A percentile compares a stretch with the other conserved stretches of the same genome.
phyloP scores from a whole-genome alignment of 768 basidiomycete species.

The Leccinellum rugosiceps region DNA sequence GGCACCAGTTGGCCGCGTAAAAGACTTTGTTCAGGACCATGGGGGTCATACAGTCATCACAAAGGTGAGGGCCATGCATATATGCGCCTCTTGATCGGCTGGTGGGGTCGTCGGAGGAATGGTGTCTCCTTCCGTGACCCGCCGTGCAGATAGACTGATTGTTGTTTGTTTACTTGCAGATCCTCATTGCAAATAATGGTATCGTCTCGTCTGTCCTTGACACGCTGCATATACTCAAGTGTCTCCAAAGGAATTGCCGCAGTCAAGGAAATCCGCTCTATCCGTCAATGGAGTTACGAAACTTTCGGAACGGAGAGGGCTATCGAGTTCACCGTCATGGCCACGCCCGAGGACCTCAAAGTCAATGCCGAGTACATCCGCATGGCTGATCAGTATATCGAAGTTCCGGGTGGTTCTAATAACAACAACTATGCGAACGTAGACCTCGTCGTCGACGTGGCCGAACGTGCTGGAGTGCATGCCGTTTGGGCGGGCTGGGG shows the following conservation, averaged over 20 bases:
- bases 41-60: slow-evolving; percentile 99
- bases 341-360: slow-evolving; percentile 96
- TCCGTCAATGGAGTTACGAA: slow-evolving; percentile 99
- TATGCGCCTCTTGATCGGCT: slow-evolving; percentile 10
- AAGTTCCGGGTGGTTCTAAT: slow-evolving; percentile 96
- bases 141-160: slow-evolving; percentile 6
- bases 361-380: slow-evolving; percentile 99
- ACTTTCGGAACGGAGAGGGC: slow-evolving; percentile 95
- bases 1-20: slow-evolving; percentile 72
- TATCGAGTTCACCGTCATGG: slow-evolving; percentile 99
- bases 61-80: slow-evolving; percentile 58
- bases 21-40: slow-evolving; percentile 86
- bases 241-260: slow-evolving; percentile 83
- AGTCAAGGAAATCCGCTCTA: slow-evolving; percentile 98
- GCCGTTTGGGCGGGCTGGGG: slow-evolving; percentile 99
- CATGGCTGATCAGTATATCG: slow-evolving; percentile 99
- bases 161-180: slow-evolving; percentile 41
- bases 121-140: background rate
- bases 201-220: background rate
- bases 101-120: background rate
- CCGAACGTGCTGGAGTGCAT: slow-evolving; percentile 95
- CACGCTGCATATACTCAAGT: slow-evolving; percentile 22
- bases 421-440: slow-evolving; percentile 99
- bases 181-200: slow-evolving; percentile 99
- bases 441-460: slow-evolving; percentile 97